Conservation (phyloP, 2,329 filamentous ascomycete species). For the Pseudogymnoascus sp. region DNA sequence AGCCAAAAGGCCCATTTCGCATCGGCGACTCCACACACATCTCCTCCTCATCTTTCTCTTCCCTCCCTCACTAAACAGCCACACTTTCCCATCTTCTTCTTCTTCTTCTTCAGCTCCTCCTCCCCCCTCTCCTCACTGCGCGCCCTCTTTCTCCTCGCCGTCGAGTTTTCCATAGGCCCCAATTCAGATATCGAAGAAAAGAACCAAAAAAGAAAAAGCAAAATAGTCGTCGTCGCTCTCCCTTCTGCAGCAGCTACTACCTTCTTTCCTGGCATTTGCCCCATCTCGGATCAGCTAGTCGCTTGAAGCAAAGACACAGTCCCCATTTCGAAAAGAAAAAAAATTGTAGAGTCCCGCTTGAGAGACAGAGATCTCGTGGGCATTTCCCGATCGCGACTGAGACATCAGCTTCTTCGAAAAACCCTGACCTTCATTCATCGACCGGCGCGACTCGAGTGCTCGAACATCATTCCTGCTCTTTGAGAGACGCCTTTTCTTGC, state of each 20-base stretch:
- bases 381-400: neutral
- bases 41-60: neutral
- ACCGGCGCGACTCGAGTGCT: conserved; percentile 4
- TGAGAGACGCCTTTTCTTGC: neutral
- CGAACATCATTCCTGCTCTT: neutral
- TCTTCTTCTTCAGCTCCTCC: neutral
- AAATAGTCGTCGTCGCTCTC: neutral
- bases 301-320: neutral
- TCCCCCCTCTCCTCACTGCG: neutral
- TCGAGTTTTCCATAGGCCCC: conserved; percentile 4
- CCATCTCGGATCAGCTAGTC: neutral
- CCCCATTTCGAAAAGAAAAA: neutral
- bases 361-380: neutral
- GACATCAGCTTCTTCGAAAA: neutral
- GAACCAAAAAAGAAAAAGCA: neutral
- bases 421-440: conserved; percentile 1
- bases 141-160: neutral
- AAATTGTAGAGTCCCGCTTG: neutral
- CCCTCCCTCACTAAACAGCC: conserved; percentile 1
- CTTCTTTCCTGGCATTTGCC: neutral
- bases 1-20: neutral
- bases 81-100: neutral
- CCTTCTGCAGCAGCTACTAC: neutral
- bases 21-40: neutral
- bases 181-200: neutral